phyloP scores from a whole-genome alignment of 345 rosid genomes.

The Reutealis trisperma region DNA sequence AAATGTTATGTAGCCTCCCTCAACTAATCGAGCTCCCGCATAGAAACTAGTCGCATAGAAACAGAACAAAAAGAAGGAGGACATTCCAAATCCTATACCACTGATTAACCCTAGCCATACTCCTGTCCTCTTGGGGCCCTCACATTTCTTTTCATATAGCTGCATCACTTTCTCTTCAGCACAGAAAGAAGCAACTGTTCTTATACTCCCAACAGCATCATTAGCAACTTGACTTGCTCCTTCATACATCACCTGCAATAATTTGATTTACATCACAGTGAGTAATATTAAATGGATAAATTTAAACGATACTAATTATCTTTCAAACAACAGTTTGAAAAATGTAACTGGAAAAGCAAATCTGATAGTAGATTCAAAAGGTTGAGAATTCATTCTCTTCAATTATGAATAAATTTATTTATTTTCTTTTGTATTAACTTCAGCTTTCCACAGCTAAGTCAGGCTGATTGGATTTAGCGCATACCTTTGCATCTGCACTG shows the following conservation, averaged over 20 bases:
- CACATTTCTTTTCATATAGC: slow-evolving; percentile 34
- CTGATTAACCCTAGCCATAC: slow-evolving; percentile 36
- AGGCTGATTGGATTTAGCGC: neutral
- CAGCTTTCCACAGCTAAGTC: neutral
- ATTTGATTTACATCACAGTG: neutral
- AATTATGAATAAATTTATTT: too few species aligned
- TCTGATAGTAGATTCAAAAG: neutral
- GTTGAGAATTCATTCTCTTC: neutral
- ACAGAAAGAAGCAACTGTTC: slow-evolving; percentile 40
- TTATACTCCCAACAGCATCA: slow-evolving; percentile 37
- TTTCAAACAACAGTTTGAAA: too few species aligned
- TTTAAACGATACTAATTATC: too few species aligned
- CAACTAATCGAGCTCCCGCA: slow-evolving; percentile 38
- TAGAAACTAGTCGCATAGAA: slow-evolving; percentile 40
- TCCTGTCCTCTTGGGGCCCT: slow-evolving; percentile 37
- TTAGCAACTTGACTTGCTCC: slow-evolving; percentile 22
- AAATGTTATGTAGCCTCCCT: slow-evolving; percentile 31
- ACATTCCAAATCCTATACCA: slow-evolving; percentile 40
- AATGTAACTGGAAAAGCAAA: neutral
- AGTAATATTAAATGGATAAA: too few species aligned
- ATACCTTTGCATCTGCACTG: slow-evolving; percentile 41
- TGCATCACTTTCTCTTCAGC: slow-evolving; percentile 35
- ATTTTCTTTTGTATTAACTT: neutral
- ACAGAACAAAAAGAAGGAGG: slow-evolving; percentile 31
- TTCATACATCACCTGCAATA: slow-evolving; percentile 16